Percentiles rank a stretch among this genome's conserved stretches.
phyloP scores from a whole-genome alignment of 805 yeast species.

The Metschnikowia shivogae region DNA sequence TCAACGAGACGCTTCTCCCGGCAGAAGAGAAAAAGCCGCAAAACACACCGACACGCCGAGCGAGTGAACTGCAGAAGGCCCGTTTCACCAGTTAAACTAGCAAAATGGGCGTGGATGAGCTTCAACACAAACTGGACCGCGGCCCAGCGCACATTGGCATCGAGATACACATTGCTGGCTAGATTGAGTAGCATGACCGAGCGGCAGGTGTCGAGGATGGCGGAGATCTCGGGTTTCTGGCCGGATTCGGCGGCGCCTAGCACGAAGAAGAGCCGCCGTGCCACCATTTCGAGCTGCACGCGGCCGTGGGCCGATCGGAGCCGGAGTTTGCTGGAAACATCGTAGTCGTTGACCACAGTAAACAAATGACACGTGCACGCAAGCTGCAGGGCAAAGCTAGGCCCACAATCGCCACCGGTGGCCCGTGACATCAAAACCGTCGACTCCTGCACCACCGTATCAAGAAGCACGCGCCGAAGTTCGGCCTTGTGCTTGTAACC shows the following conservation, averaged over 20 bases:
- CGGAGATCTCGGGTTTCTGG: neutral
- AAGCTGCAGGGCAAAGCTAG: slow-evolving; percentile 2
- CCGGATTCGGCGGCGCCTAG: slow-evolving; percentile 8
- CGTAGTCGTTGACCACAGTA: slow-evolving; percentile 35
- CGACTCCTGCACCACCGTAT: slow-evolving; percentile 15
- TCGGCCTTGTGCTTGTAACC: slow-evolving; percentile 23
- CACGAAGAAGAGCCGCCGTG: slow-evolving; percentile 32
- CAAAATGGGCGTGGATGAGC: slow-evolving; percentile 24
- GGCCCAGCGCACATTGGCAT: slow-evolving; percentile 23
- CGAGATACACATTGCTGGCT: slow-evolving; percentile 26
- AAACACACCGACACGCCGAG: slow-evolving; percentile 20
- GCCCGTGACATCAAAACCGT: slow-evolving; percentile 1
- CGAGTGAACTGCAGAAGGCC: slow-evolving; percentile 10
- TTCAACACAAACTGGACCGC: slow-evolving; percentile 23
- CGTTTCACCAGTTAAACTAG: neutral
- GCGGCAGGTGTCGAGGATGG: slow-evolving; percentile 20
- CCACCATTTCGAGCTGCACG: slow-evolving; percentile 28
- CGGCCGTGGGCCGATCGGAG: slow-evolving; percentile 19
- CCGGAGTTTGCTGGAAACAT: slow-evolving; percentile 27
- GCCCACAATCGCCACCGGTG: neutral
- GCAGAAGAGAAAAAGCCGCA: slow-evolving; percentile 25
- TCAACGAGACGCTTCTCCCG: slow-evolving; percentile 17
- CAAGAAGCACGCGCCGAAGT: slow-evolving; percentile 19
- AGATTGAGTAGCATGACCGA: slow-evolving; percentile 30
- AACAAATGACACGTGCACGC: slow-evolving; percentile 27